phyloP scores from a whole-genome alignment of 179 eudicot species.

The Spinacia oleracea region DNA sequence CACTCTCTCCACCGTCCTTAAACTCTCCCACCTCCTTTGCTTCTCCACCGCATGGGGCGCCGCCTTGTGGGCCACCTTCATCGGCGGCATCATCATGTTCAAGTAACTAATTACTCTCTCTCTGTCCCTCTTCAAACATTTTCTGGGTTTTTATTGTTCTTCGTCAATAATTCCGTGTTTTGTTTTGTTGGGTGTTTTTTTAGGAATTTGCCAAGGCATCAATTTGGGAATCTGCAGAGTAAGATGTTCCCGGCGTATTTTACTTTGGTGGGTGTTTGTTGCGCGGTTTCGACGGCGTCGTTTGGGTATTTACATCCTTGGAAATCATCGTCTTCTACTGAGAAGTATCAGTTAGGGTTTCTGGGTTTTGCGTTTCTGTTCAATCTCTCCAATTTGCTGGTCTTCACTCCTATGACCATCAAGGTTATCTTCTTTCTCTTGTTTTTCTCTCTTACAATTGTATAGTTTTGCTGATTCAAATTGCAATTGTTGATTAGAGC shows the following conservation, averaged over 20 bases:
- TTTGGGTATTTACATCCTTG: constrained; percentile 94
- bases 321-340: constrained; percentile 61
- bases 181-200: neutral
- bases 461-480: neutral
- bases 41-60: constrained; percentile 96
- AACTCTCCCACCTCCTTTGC: constrained; percentile 72
- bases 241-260: constrained; percentile 99
- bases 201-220: constrained; percentile 94
- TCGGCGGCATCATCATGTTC: constrained; percentile 99
- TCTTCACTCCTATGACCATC: constrained; percentile 92
- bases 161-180: neutral
- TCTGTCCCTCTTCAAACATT: neutral
- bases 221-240: constrained; percentile 93
- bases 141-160: neutral
- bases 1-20: constrained; percentile 39
- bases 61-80: constrained; percentile 95
- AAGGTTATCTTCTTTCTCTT: constrained; percentile 44
- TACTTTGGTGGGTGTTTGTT: constrained; percentile 77
- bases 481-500: neutral
- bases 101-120: constrained; percentile 42
- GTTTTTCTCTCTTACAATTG: neutral
- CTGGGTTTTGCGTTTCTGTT: constrained; percentile 66
- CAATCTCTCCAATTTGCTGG: constrained; percentile 69
- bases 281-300: constrained; percentile 65
- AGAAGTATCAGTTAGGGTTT: constrained; percentile 82